Conservation (phyloP, 805 yeast genomes). For the Lachancea fermentati region DNA sequence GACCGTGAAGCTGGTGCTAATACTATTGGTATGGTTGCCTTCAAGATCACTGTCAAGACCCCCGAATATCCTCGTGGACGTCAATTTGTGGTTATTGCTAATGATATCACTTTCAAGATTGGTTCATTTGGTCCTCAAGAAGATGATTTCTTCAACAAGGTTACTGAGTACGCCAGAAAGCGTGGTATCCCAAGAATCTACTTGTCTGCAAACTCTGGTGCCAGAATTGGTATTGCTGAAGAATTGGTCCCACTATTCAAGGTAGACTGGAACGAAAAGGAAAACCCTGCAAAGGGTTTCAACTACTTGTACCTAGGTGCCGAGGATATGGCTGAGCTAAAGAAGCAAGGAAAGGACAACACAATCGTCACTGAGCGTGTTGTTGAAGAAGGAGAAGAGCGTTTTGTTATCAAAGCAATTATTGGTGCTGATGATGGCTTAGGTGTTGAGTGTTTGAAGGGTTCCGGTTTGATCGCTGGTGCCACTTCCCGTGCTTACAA, state of each 20-base stretch:
- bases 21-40: slow-evolving; percentile 95
- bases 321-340: slow-evolving; percentile 54
- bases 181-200: slow-evolving; percentile 94
- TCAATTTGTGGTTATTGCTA: slow-evolving; percentile 86
- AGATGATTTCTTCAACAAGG: slow-evolving; percentile 85
- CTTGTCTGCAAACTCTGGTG: slow-evolving; percentile 98
- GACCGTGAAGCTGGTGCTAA: slow-evolving; percentile 96
- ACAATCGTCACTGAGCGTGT: slow-evolving; percentile 68
- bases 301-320: slow-evolving; percentile 75
- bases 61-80: slow-evolving; percentile 98
- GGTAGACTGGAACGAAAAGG: slow-evolving; percentile 86
- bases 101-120: slow-evolving; percentile 94
- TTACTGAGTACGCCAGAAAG: slow-evolving; percentile 85
- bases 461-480: slow-evolving; percentile 98
- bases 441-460: slow-evolving; percentile 97
- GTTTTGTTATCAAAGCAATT: slow-evolving; percentile 75
- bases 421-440: slow-evolving; percentile 94
- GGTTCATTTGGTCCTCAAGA: slow-evolving; percentile 99
- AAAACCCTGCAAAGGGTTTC: slow-evolving; percentile 80
- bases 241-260: slow-evolving; percentile 84
- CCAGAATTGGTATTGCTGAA: slow-evolving; percentile 97
- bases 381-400: slow-evolving; percentile 80
- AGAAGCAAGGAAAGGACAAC: slow-evolving; percentile 52
- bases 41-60: slow-evolving; percentile 83
- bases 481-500: slow-evolving; percentile 96